Percentiles rank a stretch among this genome's conserved stretches.
phyloP scores from a whole-genome alignment of 768 basidiomycete species.

The Naganishia onofrii region DNA sequence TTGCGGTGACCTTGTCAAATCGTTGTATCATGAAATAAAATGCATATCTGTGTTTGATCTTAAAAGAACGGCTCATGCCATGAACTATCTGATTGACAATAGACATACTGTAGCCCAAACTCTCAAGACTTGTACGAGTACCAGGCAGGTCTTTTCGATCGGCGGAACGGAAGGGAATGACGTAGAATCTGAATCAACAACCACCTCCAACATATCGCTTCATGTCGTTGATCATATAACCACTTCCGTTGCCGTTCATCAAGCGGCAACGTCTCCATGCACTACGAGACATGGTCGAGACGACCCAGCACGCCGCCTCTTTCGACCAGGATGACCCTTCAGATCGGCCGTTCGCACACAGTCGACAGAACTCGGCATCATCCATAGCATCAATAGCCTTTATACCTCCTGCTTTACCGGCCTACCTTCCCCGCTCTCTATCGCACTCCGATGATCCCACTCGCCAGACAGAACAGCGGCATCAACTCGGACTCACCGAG shows the following conservation, averaged over 20 bases:
- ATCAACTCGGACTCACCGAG: slow-evolving; percentile 45
- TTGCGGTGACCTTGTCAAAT: neutral
- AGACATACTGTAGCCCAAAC: neutral
- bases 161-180: neutral
- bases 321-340: neutral
- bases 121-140: neutral
- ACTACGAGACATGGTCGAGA: neutral
- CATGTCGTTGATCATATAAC: too few relatives aligned
- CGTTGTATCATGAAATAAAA: slow-evolving; percentile 22
- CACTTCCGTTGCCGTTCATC: neutral
- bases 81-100: too few relatives aligned
- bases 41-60: neutral
- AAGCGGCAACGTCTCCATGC: neutral
- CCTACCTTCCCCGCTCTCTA: slow-evolving; percentile 8
- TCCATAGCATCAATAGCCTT: slow-evolving; percentile 8
- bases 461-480: slow-evolving; percentile 6
- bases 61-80: too few relatives aligned
- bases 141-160: neutral
- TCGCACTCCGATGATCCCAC: slow-evolving; percentile 7
- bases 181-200: neutral
- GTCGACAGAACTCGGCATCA: slow-evolving; percentile 3
- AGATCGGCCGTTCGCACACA: neutral
- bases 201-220: too few relatives aligned
- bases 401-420: slow-evolving; percentile 4
- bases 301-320: neutral